phyloP scores from a whole-genome alignment of 2,329 filamentous ascomycete species.

The Bipolaris bicolor region DNA sequence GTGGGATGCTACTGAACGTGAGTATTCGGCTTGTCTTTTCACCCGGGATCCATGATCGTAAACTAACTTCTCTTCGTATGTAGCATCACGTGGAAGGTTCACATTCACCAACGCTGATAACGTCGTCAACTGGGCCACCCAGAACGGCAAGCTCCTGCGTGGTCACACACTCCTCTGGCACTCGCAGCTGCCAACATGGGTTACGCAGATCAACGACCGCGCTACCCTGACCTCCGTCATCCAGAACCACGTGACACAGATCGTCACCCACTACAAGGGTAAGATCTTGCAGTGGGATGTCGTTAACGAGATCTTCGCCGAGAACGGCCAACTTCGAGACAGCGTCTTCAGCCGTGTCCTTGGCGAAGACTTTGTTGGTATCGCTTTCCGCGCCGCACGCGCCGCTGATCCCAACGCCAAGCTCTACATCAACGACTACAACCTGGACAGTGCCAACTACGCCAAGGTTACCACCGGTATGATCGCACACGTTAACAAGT shows the following conservation, averaged over 20 bases:
- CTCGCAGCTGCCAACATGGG: constrained; percentile 60
- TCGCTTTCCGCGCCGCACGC: constrained; percentile 72
- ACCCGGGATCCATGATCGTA: not conserved
- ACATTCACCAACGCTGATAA: constrained; percentile 63
- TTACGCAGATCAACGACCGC: constrained; percentile 61
- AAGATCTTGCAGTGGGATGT: constrained; percentile 64
- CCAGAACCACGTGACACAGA: constrained; percentile 63
- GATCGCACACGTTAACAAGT: constrained; percentile 66
- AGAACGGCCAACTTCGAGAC: constrained; percentile 64
- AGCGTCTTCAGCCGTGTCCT: constrained; percentile 71
- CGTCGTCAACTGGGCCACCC: constrained; percentile 64
- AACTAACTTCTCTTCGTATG: not conserved
- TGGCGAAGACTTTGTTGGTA: constrained; percentile 71
- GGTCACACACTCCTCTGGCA: constrained; percentile 72
- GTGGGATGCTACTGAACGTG: constrained; percentile 64
- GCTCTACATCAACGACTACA: constrained; percentile 77
- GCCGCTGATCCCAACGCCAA: constrained; percentile 70
- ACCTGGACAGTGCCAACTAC: constrained; percentile 65
- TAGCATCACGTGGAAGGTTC: constrained; percentile 53
- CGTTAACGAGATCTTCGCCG: constrained; percentile 57
- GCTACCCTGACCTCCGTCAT: constrained; percentile 62
- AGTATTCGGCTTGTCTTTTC: constrained; percentile 27
- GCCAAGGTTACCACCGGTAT: constrained; percentile 63
- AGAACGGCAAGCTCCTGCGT: constrained; percentile 64
- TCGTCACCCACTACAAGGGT: constrained; percentile 66